Base-by-base conservation (phyloP, 73 alveolate species). In the Tetrahymena borealis region DNA sequence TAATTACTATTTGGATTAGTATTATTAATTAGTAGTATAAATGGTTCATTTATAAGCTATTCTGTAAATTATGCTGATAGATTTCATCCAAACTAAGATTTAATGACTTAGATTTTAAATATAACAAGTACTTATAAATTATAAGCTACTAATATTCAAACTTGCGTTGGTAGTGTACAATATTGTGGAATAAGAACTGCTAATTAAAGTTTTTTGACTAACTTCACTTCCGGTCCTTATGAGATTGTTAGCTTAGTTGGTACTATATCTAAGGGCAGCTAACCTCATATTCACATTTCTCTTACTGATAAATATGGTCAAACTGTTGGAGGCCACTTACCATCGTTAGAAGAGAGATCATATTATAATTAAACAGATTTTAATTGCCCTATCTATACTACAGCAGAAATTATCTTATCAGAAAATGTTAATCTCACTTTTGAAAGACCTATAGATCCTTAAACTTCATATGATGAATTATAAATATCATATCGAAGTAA, bases 241-340 rank as follows among this genome's bases (percentile, higher is more conserved):
- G 95, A 78, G 41, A 78, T 92, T 11, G 95, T 92, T 3, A 78
- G 92, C 0, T 90, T 78, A 9, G 95, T 92, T 39, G 95, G 93
- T 28, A 91, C 95, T 33, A 92, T 92, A 10, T 78, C 92, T 78
- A n/a, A 32, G 36, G 77, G 90, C 24, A 78, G 90, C 18, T 9
- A 18, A 37, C 85, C 85, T 60, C 93, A 92, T 78, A 78, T 92
- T 24, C 95, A 78, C 28, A 92, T 92, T 12, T 37, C 92, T 36
- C 43, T 92, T 38, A 18, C 95, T 33, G 95, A 92, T 20, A 42
- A 42, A 6, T n/a, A 78, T 78, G 93, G 95, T 31, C 77, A 78
- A 18, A 18, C 38, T 79, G 32, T 92, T 24, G 95, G 95, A 20
- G 95, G 93, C 10, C 93, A 92, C 28, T 42, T 92, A 2, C 92